Conservation (phyloP, 2,329 filamentous ascomycete species). For the Diaporthe velutina region DNA sequence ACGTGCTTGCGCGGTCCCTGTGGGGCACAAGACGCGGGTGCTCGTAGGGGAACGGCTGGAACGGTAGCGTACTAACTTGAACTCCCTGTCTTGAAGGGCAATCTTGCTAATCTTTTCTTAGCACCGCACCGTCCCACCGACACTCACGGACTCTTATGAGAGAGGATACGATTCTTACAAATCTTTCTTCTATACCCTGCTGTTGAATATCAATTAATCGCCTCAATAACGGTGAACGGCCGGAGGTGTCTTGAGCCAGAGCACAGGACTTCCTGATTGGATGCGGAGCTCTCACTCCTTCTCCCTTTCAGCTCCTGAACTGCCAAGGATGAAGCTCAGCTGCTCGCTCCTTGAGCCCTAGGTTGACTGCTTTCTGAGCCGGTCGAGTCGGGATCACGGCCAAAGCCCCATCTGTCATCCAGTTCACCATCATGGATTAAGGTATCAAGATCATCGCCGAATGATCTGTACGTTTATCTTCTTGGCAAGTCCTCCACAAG, state of each 20-base stretch:
- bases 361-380: not conserved
- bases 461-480: not conserved
- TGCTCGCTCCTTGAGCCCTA: not conserved
- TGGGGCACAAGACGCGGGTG: not conserved
- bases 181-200: not conserved
- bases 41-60: no score
- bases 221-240: slow-evolving; percentile 16
- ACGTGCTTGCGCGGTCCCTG: not conserved
- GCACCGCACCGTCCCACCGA: not conserved
- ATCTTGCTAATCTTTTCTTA: not conserved
- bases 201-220: not conserved
- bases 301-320: not conserved
- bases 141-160: not conserved
- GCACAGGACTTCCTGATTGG: not conserved
- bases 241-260: not conserved
- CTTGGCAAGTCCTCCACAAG: not conserved
- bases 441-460: slow-evolving; percentile 11
- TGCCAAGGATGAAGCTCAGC: not conserved
- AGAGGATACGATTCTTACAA: not conserved
- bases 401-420: not conserved
- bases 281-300: not conserved
- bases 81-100: not conserved
- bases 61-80: not conserved
- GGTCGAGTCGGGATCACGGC: not conserved
- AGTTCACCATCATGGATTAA: not conserved